These are phyloP conservation scores for Saccharomycopsis fibuligera DNA, from an alignment of 805 yeast species.

Conservation along the genomic window DNA sequence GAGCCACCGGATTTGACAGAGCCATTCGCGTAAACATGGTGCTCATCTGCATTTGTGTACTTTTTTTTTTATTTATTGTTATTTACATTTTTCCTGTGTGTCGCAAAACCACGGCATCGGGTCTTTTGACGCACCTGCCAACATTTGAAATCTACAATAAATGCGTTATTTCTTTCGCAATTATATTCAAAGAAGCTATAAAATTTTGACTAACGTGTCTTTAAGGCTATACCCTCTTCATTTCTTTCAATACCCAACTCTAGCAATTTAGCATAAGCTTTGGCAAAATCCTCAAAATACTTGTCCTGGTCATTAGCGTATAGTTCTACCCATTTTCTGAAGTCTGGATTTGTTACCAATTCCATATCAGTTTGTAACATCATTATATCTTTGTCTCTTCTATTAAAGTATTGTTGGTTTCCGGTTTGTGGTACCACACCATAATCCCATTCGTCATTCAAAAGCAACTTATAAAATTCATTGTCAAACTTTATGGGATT, in stretches of 20 bases:
- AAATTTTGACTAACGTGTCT: constrained; percentile 3
- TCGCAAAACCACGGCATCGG: too few relatives aligned
- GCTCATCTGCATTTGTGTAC: too few relatives aligned
- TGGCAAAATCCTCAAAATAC: constrained; percentile 35
- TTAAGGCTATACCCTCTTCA: constrained; percentile 15
- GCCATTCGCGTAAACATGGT: too few relatives aligned
- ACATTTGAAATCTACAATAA: too few relatives aligned
- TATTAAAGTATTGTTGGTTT: constrained; percentile 33
- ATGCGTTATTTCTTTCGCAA: too few relatives aligned
- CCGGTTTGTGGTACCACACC: constrained; percentile 38
- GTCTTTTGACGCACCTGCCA: too few relatives aligned
- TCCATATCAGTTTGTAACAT: constrained; percentile 45
- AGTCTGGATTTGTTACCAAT: constrained; percentile 30
- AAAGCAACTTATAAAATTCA: constrained; percentile 34
- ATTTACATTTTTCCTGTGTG: too few relatives aligned
- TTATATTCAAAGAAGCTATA: too few relatives aligned
- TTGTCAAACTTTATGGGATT: constrained; percentile 38
- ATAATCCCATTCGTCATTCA: constrained; percentile 27
- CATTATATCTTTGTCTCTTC: constrained; percentile 34
- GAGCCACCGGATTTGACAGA: too few relatives aligned
- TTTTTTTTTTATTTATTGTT: too few relatives aligned
- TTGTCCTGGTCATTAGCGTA: constrained; percentile 34
- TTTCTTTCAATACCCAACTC: constrained; percentile 32
- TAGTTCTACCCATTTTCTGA: constrained; percentile 32
- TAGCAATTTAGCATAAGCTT: constrained; percentile 37